A percentile compares a stretch with the other conserved stretches of the same genome.
Evolutionary conservation across 2,329 filamentous ascomycete genomes (phyloP).

Genomic region (Alternaria metachromatica): DNA sequence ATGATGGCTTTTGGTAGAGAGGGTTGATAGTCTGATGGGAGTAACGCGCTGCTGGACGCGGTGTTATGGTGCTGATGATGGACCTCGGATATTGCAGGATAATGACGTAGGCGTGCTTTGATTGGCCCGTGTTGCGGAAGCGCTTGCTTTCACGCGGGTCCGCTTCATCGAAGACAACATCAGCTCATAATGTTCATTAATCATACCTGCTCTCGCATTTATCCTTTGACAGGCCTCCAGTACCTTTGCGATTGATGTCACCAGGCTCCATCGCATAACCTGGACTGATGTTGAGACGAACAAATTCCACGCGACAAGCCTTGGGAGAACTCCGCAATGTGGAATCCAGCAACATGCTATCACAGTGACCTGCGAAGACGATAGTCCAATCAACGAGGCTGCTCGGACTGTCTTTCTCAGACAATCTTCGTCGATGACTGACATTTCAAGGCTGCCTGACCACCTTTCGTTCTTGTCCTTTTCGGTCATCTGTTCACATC

Average conservation of each 20-base stretch:
- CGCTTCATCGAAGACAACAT: not conserved
- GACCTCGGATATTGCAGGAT: slow-evolving; percentile 7
- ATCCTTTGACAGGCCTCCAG: not conserved
- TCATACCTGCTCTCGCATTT: not conserved
- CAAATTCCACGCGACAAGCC: not conserved
- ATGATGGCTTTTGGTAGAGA: slow-evolving; percentile 16
- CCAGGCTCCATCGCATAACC: not conserved
- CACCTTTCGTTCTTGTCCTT: not conserved
- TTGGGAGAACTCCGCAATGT: not conserved
- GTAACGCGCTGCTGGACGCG: not conserved
- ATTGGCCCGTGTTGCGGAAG: not conserved
- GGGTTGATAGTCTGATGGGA: not conserved
- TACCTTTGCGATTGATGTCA: not conserved
- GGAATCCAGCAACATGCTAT: not conserved
- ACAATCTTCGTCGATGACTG: not conserved
- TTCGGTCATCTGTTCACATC: not conserved
- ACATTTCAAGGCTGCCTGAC: not conserved
- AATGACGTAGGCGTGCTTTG: not conserved
- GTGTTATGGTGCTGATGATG: not conserved
- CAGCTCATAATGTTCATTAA: not conserved
- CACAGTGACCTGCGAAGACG: not conserved
- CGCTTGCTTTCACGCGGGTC: not conserved
- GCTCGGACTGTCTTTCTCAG: too few species aligned
- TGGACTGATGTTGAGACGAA: not conserved
- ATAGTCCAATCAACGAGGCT: not conserved